A percentile compares a stretch with the other conserved stretches of the same genome.
These are phyloP conservation scores for Claviceps cyperi DNA, from an alignment of 2,329 filamentous ascomycete genomes.

Conservation along the genomic window DNA sequence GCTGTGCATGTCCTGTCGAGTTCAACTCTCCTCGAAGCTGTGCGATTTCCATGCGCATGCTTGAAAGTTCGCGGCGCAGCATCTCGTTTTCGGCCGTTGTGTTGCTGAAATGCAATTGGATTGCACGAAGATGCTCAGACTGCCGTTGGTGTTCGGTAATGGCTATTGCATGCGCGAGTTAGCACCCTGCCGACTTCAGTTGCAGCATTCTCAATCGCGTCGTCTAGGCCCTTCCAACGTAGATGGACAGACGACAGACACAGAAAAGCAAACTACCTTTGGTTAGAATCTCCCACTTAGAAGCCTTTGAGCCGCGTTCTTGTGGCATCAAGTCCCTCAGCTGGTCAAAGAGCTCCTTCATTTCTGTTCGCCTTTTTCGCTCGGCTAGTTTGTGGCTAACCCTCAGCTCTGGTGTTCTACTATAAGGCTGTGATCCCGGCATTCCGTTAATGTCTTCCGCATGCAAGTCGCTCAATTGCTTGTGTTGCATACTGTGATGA, in stretches of 20 bases:
- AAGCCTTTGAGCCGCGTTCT: constrained; percentile 69
- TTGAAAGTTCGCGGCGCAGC: constrained; percentile 34
- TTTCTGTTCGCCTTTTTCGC: constrained; percentile 69
- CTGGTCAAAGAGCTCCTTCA: constrained; percentile 78
- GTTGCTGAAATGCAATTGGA: constrained; percentile 30
- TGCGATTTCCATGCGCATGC: constrained; percentile 31
- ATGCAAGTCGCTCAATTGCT: constrained; percentile 53
- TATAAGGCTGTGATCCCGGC: constrained; percentile 57
- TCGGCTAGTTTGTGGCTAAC: constrained; percentile 78
- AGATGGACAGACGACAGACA: no score
- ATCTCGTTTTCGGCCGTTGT: constrained; percentile 30
- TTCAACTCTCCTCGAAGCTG: constrained; percentile 27
- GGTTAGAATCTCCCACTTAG: constrained; percentile 79
- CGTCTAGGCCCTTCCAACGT: no score
- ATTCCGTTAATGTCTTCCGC: constrained; percentile 38
- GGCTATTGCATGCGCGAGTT: constrained; percentile 22
- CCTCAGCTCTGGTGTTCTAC: constrained; percentile 65
- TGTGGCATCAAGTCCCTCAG: constrained; percentile 65
- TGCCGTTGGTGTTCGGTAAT: constrained; percentile 48
- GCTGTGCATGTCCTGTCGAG: constrained; percentile 10
- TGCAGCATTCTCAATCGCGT: no score
- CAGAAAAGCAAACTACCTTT: constrained; percentile 44
- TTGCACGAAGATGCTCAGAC: constrained; percentile 30
- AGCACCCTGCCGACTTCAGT: background rate
- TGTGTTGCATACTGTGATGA: constrained; percentile 64